Base-by-base conservation (phyloP, 2,329 filamentous ascomycete genomes). In the Phialemoniopsis sp. region DNA sequence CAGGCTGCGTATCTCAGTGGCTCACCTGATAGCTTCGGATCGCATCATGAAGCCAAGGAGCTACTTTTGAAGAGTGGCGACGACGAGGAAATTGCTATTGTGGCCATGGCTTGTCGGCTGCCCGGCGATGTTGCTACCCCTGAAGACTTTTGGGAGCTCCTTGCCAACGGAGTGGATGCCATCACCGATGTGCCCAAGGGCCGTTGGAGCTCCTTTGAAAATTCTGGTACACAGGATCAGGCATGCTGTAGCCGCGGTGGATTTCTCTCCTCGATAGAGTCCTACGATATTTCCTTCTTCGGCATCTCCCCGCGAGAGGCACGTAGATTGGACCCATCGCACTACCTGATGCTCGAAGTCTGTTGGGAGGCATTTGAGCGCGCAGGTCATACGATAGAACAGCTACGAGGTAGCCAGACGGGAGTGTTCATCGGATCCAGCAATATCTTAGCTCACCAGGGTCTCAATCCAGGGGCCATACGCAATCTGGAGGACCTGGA, bases 201-300 rank as follows among this genome's bases (percentile, higher is more conserved):
- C 16, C 54, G 62, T 10, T 64, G 58, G 42, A 47, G 56, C 38
- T 28, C 42, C 7, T 33, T 53, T 8, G 46, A 28, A 1, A 44
- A 48, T 38, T 34, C 46, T 17, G 41, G 48, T 70, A 43, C 69
- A 68, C 43, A 65, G 66, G 43, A 68, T 64, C 29, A 41, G 15
- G 41, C 46, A 5, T 48, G 50, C 36, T 52, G 44, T 32, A 38
- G 40, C 14, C 44, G 37, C 10, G 53, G 53, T 21, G 51, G 51
- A 7, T 55, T 55, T 34, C 31, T 55, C 29, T 15, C 41, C 29
- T 46, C 43, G 9, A 36, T 54, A 19, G 31, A 56, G 36, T 42
- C 42, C 4, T 51, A 45, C 33, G 53, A 55, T 39, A 15, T 40
- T 16, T 47, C 50, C 2, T 51, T 55, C 42, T 55, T 55, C 35